Evolutionary conservation across 2,329 filamentous ascomycete genomes (phyloP).

Genomic region (Amauroascus niger): DNA sequence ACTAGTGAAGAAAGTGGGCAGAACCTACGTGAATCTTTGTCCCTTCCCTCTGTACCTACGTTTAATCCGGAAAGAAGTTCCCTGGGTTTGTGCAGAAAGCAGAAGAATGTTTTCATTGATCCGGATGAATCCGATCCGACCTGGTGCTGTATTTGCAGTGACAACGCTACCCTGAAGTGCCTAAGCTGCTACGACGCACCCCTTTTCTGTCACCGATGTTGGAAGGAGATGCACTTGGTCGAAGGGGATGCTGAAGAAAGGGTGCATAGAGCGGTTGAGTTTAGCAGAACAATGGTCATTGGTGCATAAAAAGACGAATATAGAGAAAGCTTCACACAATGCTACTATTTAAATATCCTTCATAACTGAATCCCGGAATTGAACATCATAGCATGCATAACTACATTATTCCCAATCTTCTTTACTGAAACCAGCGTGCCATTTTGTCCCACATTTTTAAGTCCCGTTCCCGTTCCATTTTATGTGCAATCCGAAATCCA

Average conservation of each 20-base stretch:
- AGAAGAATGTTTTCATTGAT: conserved; percentile 24
- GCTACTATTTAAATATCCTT: no score
- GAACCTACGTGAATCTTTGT: not conserved
- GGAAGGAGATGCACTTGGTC: conserved; percentile 70
- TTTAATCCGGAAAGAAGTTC: conserved; percentile 1
- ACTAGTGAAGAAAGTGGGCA: not conserved
- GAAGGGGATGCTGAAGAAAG: conserved; percentile 61
- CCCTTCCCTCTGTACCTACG: conserved; percentile 23
- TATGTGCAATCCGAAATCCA: no score
- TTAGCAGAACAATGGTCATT: conserved; percentile 21
- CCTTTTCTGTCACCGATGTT: conserved; percentile 68
- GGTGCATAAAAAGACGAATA: not conserved
- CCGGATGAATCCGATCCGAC: conserved; percentile 52
- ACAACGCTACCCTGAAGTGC: conserved; percentile 65
- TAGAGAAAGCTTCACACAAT: not conserved
- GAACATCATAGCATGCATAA: no score
- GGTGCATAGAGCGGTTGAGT: conserved; percentile 57
- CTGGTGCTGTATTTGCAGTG: conserved; percentile 80
- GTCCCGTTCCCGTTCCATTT: no score
- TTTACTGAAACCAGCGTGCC: not conserved
- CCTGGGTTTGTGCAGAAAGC: not conserved
- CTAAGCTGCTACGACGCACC: conserved; percentile 57
- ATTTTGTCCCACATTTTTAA: no score
- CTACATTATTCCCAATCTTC: no score
- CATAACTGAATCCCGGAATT: no score